Base-by-base conservation (phyloP, 345 rosid species). In the Murraya paniculata region DNA sequence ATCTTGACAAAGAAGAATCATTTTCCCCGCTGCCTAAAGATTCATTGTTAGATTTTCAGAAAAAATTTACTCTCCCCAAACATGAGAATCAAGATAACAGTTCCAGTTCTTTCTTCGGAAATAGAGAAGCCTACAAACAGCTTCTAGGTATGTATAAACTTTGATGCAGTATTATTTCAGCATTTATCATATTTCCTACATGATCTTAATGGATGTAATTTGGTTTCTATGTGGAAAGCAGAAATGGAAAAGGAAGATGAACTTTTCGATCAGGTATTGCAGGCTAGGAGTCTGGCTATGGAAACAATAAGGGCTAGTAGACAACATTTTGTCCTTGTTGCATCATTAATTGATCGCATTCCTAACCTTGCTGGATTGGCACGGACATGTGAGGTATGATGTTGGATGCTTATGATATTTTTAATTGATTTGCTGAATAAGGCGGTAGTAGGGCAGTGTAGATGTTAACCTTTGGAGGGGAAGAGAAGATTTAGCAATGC, bases 321-420 rank as follows among this genome's bases (percentile, higher is more conserved):
- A 41, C 99, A 92, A 85, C 81, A 87, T 35, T 83, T 95, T 83
- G 87, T 95, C 75, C 89, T 95, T 57, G 99, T 95, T 68, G 99
- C 98, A 72, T 95, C 98, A 66, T 81, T 95, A 53, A 84, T 93
- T 79, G 97, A 95, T 83, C 94, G 99, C 53, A 90, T 93, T 72
- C 99, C 99, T 66, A 95, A 95, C 82, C 94, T 95, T 83, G 98
- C 98, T 64, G 98, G 99, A 66, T 87, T 95, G 87, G 96, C 98
- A 76, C 90, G 97, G 78, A 92, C 99, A 25, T 91, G 99, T 84
- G 97, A 95, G 96, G 99, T 93, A 76, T 78, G 85, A 57, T 59
- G 10, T 53, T 27, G 65, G 41, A 59, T 45, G 72, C 72, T 45
- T 38, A 58, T 71, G 24, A 31, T 64, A 24, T 64, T 53, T 24